Evolutionary conservation across 257 asterid species (phyloP), one percentile per base, ranked within the genome.

Genomic region (Solanum phureja): DNA sequence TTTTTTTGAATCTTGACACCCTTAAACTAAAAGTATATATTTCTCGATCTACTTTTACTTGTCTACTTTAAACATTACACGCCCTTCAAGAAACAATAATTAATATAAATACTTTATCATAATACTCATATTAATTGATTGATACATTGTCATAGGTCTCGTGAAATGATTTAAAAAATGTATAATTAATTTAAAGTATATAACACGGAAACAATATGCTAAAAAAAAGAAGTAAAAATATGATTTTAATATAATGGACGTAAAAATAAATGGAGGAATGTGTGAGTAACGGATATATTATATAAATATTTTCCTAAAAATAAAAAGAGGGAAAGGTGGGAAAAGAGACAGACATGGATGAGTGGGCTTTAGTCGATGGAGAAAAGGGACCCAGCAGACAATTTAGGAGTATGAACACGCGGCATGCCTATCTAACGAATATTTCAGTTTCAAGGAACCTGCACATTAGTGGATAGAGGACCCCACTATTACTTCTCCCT

Each of bases 361-460:
- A 66, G 64, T 23, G 69, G 66, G 74, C 64, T 8, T 6, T 86
- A 64, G 79, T 82, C 85, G 89, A n/a, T 86, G 69, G 34, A 35
- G 18, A 23, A 10, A 42, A 69, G 27, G 56, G 56, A 56, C 88
- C 83, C 89, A 91, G 35, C 14, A 14, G 27, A 68, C 31, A 27
- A 49, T 35, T 46, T 46, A 71, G 86, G 13, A 69, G 1, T 21
- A 88, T 4, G 29, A 73, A 92, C 89, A 92, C 95, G 95, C 92
- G 96, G 93, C 93, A 72, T 0, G 34, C 92, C 81, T 88, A 87
- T 89, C 73, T 66, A 90, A 88, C 89, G 96, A 94, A 94, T 92
- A 89, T 86, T 91, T 87, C 76, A 85, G 91, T 85, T 91, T 90
- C 86, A 93, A 90, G 94, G 91, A n/a, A 35, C 6, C 21, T 4